Evolutionary conservation across 192 early-diverging fungal species (phyloP), one percentile per base, ranked within the genome.

Genomic region (Powellomyces hirtus): DNA sequence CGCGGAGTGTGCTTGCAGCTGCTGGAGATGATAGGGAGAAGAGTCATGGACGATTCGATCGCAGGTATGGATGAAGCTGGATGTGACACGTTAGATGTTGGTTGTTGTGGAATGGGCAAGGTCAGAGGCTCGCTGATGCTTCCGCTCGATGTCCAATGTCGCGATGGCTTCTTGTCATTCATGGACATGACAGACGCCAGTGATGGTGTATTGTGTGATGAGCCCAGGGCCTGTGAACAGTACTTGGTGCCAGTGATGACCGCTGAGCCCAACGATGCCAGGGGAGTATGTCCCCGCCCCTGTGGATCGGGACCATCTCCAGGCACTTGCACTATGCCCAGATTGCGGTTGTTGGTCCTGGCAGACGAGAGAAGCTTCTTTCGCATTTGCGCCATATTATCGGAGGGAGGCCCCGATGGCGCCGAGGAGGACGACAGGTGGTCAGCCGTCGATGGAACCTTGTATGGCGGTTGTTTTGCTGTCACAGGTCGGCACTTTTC

Each of bases 121-220:
- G 46, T 49, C 2, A 49, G 46, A 6, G 46, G 46, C 46, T 49
- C 46, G 46, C 46, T 49, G 46, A 49, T 49, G 46, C 46, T 49
- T 5, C 26, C 26, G 46, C 46, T 49, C n/a, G 46, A 49, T 49
- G 46, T 49, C 46, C 46, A 49, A 49, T 49, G 46, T 16, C 46
- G 46, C 5, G 46, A 49, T 24, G 46, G 46, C 16, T 49, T 49
- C 46, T 16, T 49, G 2, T 49, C 46, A 16, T 49, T 18, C 46
- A 49, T 16, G 16, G 46, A 49, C 46, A 49, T 49, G 46, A 49
- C 46, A 24, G 4, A 24, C 5, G n/a, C 46, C 2, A 49, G n/a
- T 5, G 46, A 49, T 18, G 8, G 8, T 8, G 18, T 18, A 18
- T 49, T 24, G 46, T 18, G 5, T 16, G 46, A 42, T 13, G 40